Conservation (phyloP, 23 red algal genomes). For the Gracilaria caudata region DNA sequence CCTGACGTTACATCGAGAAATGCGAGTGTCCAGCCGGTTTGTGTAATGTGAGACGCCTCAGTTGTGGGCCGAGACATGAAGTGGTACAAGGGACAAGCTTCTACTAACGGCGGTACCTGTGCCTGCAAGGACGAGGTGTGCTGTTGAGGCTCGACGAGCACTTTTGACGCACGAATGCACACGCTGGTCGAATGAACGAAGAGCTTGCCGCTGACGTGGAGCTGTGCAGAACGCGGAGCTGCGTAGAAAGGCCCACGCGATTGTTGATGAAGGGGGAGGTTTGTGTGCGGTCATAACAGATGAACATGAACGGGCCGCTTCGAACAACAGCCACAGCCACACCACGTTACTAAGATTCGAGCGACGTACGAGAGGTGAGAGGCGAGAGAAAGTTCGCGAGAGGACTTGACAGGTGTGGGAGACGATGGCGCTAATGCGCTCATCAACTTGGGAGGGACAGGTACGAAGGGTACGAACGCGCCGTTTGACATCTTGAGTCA, state of each 20-base stretch:
- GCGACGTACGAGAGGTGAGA: not conserved
- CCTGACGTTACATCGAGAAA: slow-evolving; percentile 5
- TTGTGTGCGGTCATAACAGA: not conserved
- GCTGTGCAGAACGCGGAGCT: not conserved
- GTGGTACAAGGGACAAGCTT: too few relatives aligned
- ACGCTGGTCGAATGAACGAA: not conserved
- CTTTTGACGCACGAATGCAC: not conserved
- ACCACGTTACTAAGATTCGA: not conserved
- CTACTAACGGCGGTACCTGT: too few relatives aligned
- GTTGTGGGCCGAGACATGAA: not conserved
- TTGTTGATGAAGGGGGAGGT: not conserved
- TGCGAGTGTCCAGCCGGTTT: not conserved
- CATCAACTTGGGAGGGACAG: not conserved
- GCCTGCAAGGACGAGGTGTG: not conserved
- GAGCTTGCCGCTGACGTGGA: not conserved
- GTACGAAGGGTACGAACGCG: too few relatives aligned
- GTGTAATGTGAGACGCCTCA: slow-evolving; percentile 1
- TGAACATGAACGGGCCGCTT: too few relatives aligned
- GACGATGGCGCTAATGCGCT: not conserved
- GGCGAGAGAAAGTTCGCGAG: not conserved
- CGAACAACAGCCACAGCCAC: not conserved
- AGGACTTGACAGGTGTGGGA: not conserved
- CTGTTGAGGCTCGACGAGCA: not conserved
- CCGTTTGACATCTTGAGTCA: too few relatives aligned
- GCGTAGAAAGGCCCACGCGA: not conserved